Evolutionary conservation across 2,329 filamentous ascomycete genomes (phyloP), one percentile per base, ranked within the genome.

Genomic region (Fusarium succisae): DNA sequence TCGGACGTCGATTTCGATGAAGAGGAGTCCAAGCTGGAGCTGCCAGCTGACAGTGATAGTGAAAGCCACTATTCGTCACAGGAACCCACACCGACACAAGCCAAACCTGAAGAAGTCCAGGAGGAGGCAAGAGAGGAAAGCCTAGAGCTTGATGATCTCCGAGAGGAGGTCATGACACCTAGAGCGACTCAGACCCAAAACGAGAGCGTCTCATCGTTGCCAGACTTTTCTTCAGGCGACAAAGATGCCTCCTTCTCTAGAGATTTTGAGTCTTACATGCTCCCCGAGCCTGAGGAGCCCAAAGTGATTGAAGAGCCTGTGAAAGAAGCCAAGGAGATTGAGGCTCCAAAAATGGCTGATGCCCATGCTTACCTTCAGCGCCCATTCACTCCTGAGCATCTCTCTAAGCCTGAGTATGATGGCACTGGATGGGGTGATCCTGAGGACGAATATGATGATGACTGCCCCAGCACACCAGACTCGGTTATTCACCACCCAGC

Each of bases 401-500:
- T 88, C 18, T 87, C 88, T 44, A 93, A 87, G 82, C 90, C 86
- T 35, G 89, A 90, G 66, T 92, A 93, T 79, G 87, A 92, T 77
- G 88, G 92, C 66, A 85, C 89, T 64, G 87, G 90, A 59, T 89
- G 90, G 88, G 88, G 89, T 14, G 86, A 89, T 44, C 84, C 87
- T 28, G 83, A 84, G 26, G 85, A 88, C 38, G 87, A 89, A 48
- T 75, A 85, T 62, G 86, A 88, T 4, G 84, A 89, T 2, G 91
- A 66, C 47, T 70, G 92, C 71, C 90, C 91, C 15, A 89, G 91
- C 39, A 97, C 94, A 13, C 95, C 96, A 20, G 93, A 95, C 56
- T 98, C 96, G 12, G 95, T 98, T 28, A 96, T 98, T 73, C 93
- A 94, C 70, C 93, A 95, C 78, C 90, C 91, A 5, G 82, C 94